Base-by-base conservation (phyloP, 2,329 filamentous ascomycete species). In the Bisporella sp. region DNA sequence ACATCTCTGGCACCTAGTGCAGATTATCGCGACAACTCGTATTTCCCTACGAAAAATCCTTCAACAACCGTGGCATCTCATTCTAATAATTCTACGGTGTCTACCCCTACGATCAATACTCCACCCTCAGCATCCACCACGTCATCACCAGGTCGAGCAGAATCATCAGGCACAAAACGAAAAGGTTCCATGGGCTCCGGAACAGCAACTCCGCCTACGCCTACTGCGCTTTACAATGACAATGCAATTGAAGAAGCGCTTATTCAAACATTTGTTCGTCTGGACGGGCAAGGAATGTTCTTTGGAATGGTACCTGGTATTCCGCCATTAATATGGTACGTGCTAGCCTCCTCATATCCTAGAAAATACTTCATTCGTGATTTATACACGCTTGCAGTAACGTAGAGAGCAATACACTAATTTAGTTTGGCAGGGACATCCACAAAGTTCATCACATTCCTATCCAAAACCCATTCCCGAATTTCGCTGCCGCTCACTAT, bases 211-310 rank as follows among this genome's bases (percentile, higher is more conserved):
- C 54, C 52, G 41, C 53, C 54, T 11, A 56, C 52, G 21, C 57
- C 55, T 13, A 53, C 57, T 30, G 42, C 54, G 5, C 54, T 62
- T 6, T 55, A 61, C 44, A 60, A 58, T 31, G 58, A 64, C 35
- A 42, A 58, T 6, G 46, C 46, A 5, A 57, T 64, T 30, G 62
- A 64, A 53, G 60, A 64, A 40, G 54, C 54, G 13, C 52, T 64
- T 8, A 59, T 64, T 21, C 61, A 61, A 41, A 58, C 57, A 1
- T 62, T 64, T 37, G 56, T 60, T 2, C 55, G 60, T 5, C 48
- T 63, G 5, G 57, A 63, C 42, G 59, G 58, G 5, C 57, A 57
- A 41, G 53, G 55, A 8, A 51, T 62, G n/a, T 62, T 62, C 37
- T 63, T 60, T 37, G 57, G 61, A 7, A 57, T 58, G 47, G 47